phyloP scores from a whole-genome alignment of 768 basidiomycete genomes.

The Boletus vermiculosoides region DNA sequence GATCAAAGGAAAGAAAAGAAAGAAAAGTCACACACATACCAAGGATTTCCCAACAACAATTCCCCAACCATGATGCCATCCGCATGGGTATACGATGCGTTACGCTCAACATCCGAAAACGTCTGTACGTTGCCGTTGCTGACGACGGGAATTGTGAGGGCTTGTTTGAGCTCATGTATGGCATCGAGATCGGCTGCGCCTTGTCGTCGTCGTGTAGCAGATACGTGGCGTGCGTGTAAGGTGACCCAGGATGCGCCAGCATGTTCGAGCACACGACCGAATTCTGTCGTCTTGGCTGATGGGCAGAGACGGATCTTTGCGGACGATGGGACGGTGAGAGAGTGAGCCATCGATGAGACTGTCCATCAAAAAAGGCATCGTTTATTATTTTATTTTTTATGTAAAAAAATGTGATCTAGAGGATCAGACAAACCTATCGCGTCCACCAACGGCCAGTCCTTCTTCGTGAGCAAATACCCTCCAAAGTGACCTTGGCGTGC shows the following conservation, averaged over 20 bases:
- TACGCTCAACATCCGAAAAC: constrained; percentile 54
- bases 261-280: constrained; percentile 59
- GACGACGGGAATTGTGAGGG: constrained; percentile 55
- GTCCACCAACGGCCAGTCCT: constrained; percentile 70
- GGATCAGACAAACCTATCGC: constrained; percentile 52
- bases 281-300: constrained; percentile 49
- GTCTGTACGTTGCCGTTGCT: constrained; percentile 78
- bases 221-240: constrained; percentile 72
- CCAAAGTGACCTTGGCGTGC: constrained; percentile 69
- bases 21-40: constrained; percentile 41
- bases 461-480: constrained; percentile 70
- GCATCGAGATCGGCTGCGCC: constrained; percentile 67
- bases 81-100: constrained; percentile 55
- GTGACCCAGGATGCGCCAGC: constrained; percentile 70
- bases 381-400: too few species aligned
- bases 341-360: constrained; percentile 66
- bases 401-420: background rate
- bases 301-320: constrained; percentile 64
- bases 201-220: constrained; percentile 64
- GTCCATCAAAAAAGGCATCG: background rate
- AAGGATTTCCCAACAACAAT: constrained; percentile 70
- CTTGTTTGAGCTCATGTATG: constrained; percentile 54
- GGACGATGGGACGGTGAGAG: constrained; percentile 63
- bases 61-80: constrained; percentile 84
- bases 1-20: background rate